Base-by-base conservation (phyloP, 495 filamentous ascomycete genomes). In the Pseudomonodictys pantanalensis region DNA sequence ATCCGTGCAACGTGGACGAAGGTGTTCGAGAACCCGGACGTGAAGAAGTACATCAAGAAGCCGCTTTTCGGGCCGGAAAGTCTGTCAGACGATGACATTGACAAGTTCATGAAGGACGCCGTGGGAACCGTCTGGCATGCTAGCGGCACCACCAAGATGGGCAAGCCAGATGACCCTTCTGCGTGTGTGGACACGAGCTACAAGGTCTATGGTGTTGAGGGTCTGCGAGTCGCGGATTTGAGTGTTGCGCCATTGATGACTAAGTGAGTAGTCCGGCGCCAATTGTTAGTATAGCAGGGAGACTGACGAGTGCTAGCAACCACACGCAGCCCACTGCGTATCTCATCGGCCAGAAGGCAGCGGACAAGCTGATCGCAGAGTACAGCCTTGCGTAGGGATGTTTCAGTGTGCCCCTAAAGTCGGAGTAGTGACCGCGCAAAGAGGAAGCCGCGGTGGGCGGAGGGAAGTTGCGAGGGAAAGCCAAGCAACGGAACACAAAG, bases 31-130 rank as follows among this genome's bases (percentile, higher is more conserved):
- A 70, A 74, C 15, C 75, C 78, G 8, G 68, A 69, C 0, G 79
- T 82, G 56, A 71, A 73, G 12, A 77, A 79, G 45, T 75, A 80
- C 47, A 78, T 68, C 3, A 62, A 80, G 4, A 58, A 69, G 1
- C 67, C 69, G 4, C 35, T 83, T 2, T 65, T 71, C 1, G 78
- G 66, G 0, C 80, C 84, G 0, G 53, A 66, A n/a, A 76, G 76
- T 11, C 71, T 77, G 8, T 78, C 75, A 0, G 83, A 86, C 46
- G 82, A 83, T 53, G 79, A 83, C 39, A 72, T 86, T 39, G 66
- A 82, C 18, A 76, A 76, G 20, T 66, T 54, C 33, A 50, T 58
- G 41, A 58, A 49, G 20, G 53, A 52, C 4, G 58, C 52, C 6
- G 32, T 29, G 0, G 15, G 3, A 0, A 58, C 63, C 3, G 53